A percentile compares a stretch with the other conserved stretches of the same genome.
Evolutionary conservation across 2,329 filamentous ascomycete genomes (phyloP).

Genomic region (Sordariomycetes sp.): DNA sequence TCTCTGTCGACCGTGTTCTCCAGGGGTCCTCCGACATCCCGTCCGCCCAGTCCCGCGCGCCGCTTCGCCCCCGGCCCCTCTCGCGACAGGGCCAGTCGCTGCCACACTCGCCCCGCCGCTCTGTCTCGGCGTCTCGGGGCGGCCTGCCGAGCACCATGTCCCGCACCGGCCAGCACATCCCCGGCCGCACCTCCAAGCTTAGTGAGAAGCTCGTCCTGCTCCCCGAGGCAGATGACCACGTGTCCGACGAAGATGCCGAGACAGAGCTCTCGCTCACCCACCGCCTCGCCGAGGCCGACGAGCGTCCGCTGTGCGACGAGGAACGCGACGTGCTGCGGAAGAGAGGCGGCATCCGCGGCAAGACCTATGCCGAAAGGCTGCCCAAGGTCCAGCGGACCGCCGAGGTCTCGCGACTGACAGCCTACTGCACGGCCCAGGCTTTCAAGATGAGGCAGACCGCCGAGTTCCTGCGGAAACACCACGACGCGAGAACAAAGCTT

Average conservation of each 20-base stretch:
- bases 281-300: constrained; percentile 40
- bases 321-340: constrained; percentile 54
- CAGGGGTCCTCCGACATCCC: constrained; percentile 92
- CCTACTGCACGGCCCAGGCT: constrained; percentile 90
- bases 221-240: constrained; percentile 61
- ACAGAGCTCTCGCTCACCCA: constrained; percentile 29
- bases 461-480: constrained; percentile 75
- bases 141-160: constrained; percentile 27
- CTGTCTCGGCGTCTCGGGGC: constrained; percentile 7
- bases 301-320: constrained; percentile 57
- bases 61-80: constrained; percentile 40
- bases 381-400: constrained; percentile 82
- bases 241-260: constrained; percentile 37
- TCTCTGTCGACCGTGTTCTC: constrained; percentile 88
- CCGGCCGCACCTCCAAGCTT: constrained; percentile 82
- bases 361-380: constrained; percentile 88
- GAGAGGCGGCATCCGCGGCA: constrained; percentile 54
- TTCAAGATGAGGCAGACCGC: constrained; percentile 87
- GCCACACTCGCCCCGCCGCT: constrained; percentile 14
- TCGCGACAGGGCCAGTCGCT: constrained; percentile 12
- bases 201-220: constrained; percentile 95
- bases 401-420: constrained; percentile 81
- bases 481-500: constrained; percentile 85
- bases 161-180: constrained; percentile 47
- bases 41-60: constrained; percentile 76